These are phyloP conservation scores for Dactylonectria macrodidyma DNA, from an alignment of 2,329 filamentous ascomycete genomes.

Conservation along the genomic window DNA sequence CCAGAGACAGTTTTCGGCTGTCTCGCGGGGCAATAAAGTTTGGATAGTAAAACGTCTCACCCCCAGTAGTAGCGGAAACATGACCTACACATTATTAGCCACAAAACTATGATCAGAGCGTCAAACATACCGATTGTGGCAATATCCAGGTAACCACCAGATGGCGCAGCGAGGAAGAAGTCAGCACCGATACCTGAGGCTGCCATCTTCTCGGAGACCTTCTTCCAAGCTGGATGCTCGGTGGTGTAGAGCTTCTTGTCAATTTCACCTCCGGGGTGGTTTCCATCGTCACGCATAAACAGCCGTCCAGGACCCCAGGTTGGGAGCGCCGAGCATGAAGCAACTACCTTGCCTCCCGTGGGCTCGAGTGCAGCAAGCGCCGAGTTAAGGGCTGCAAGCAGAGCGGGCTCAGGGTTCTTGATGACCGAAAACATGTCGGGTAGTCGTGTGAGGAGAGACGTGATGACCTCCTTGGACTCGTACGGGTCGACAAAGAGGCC, in stretches of 20 bases:
- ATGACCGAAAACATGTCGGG: conserved; percentile 89
- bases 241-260: conserved; percentile 94
- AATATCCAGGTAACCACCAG: conserved; percentile 92
- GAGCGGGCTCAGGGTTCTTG: conserved; percentile 91
- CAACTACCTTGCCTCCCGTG: conserved; percentile 94
- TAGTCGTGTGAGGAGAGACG: conserved; percentile 85
- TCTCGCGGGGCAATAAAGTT: conserved; percentile 95
- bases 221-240: conserved; percentile 90
- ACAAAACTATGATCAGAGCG: neutral
- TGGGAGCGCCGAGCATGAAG: conserved; percentile 87
- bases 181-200: conserved; percentile 89
- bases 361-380: conserved; percentile 86
- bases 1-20: conserved; percentile 84
- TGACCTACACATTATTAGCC: conserved; percentile 70
- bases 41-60: conserved; percentile 96
- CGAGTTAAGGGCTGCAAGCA: conserved; percentile 87
- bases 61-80: conserved; percentile 89
- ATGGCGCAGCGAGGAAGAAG: conserved; percentile 94
- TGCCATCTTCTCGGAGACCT: conserved; percentile 89
- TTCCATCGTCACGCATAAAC: conserved; percentile 89
- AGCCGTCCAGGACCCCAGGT: conserved; percentile 92
- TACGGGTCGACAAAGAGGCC: conserved; percentile 96
- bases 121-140: conserved; percentile 82
- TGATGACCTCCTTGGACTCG: conserved; percentile 89
- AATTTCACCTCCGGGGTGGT: conserved; percentile 86